Percentiles rank a stretch among this genome's conserved stretches.
These are phyloP conservation scores for Colletotrichum higginsianum DNA, from an alignment of 2,329 filamentous ascomycete genomes.

Conservation along the genomic window DNA sequence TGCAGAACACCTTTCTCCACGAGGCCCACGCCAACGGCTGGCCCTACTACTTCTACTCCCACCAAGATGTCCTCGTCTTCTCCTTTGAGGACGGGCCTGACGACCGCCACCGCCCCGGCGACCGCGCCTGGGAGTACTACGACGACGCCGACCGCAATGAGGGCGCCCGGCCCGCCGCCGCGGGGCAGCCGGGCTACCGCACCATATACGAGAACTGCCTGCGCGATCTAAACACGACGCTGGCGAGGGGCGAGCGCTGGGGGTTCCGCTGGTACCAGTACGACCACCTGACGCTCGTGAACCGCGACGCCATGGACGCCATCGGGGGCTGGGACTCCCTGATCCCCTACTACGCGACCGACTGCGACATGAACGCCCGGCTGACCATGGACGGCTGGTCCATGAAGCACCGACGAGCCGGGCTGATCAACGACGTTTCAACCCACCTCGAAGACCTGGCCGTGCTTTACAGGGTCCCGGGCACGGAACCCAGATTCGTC, in stretches of 20 bases:
- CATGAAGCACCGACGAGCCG: constrained; percentile 55
- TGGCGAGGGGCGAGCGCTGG: constrained; percentile 58
- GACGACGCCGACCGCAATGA: constrained; percentile 37
- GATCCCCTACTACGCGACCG: constrained; percentile 71
- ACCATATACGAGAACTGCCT: constrained; percentile 59
- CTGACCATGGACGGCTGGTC: constrained; percentile 62
- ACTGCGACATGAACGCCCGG: constrained; percentile 69
- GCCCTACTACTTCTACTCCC: constrained; percentile 70
- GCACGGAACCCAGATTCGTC: constrained; percentile 52
- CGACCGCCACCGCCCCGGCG: constrained; percentile 38
- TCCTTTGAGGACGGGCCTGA: constrained; percentile 54
- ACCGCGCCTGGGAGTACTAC: constrained; percentile 43
- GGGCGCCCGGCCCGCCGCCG: constrained; percentile 43
- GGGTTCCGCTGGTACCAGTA: constrained; percentile 70
- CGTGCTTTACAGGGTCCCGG: constrained; percentile 61
- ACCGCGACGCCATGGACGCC: constrained; percentile 64
- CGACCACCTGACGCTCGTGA: constrained; percentile 71
- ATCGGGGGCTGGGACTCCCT: constrained; percentile 71
- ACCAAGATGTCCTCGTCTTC: constrained; percentile 66
- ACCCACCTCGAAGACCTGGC: constrained; percentile 61
- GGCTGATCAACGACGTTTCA: constrained; percentile 63
- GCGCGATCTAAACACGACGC: constrained; percentile 52
- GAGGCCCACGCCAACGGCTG: constrained; percentile 60
- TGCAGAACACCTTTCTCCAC: constrained; percentile 68
- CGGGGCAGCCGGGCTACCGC: constrained; percentile 56